Evolutionary conservation across 2,329 filamentous ascomycete species (phyloP).

Genomic region (Calonectria pteridis): DNA sequence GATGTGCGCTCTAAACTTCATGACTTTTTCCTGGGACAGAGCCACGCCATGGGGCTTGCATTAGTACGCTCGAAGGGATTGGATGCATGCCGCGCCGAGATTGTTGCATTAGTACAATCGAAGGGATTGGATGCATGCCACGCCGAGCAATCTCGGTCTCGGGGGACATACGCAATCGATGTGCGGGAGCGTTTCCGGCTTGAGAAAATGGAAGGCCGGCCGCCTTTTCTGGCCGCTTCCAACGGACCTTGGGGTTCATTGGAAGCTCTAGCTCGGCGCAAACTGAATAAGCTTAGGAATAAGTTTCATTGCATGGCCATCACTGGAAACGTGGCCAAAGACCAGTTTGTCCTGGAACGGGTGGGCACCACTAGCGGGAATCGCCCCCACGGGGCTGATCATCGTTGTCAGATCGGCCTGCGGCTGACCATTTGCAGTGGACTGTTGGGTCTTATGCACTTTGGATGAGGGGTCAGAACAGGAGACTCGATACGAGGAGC

Average conservation of each 20-base stretch:
- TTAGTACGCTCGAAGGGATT: background rate
- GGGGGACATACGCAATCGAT: background rate
- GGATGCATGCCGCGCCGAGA: background rate
- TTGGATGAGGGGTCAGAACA: background rate
- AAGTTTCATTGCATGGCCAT: background rate
- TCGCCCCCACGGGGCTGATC: background rate
- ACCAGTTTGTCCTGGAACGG: background rate
- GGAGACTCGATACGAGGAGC: background rate
- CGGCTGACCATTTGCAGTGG: background rate
- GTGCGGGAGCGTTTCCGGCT: no score
- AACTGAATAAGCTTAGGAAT: background rate
- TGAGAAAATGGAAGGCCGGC: background rate
- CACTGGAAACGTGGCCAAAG: background rate
- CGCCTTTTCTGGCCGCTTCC: background rate
- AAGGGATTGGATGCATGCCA: background rate
- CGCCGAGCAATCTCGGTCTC: background rate
- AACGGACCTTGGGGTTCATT: background rate
- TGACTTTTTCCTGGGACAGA: background rate
- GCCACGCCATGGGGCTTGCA: background rate
- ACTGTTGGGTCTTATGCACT: background rate
- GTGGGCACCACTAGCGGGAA: background rate
- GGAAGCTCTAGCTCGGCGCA: background rate
- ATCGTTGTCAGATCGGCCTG: background rate
- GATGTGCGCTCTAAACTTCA: background rate
- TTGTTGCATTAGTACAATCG: background rate